Percentiles rank a stretch among this genome's conserved stretches.
Evolutionary conservation across 2,329 filamentous ascomycete species (phyloP).

Genomic region (Cadophora sp.): DNA sequence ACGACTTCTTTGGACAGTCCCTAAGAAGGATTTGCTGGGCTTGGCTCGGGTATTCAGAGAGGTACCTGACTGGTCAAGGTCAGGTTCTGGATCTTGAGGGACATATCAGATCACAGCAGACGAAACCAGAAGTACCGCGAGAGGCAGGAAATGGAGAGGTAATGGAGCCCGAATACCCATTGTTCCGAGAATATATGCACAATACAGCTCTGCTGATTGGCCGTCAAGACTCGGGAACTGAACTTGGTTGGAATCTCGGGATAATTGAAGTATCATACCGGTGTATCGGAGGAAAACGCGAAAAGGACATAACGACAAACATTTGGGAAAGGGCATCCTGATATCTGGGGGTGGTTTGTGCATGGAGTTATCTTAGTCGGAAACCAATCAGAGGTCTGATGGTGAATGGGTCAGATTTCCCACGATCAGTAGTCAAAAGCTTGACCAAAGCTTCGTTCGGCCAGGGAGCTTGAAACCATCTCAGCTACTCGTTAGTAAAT

Average conservation of each 20-base stretch:
- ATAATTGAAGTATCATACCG: background rate
- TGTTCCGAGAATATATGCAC: background rate
- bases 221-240: background rate
- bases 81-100: background rate
- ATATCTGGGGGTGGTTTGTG: no score
- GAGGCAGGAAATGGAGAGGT: background rate
- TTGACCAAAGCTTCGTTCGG: no score
- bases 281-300: background rate
- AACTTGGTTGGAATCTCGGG: background rate
- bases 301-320: background rate
- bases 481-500: no score
- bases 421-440: no score
- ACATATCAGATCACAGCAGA: background rate
- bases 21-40: background rate
- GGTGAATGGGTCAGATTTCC: no score
- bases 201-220: background rate
- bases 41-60: background rate
- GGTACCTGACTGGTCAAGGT: background rate
- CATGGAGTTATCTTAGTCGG: no score
- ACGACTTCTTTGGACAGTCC: background rate
- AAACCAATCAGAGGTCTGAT: no score
- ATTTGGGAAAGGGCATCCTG: background rate
- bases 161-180: background rate
- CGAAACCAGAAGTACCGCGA: background rate
- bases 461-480: no score